Percentiles rank a stretch among this genome's conserved stretches.
Conservation (phyloP, 2,329 filamentous ascomycete genomes). For the Decorospora gaudefroyi region DNA sequence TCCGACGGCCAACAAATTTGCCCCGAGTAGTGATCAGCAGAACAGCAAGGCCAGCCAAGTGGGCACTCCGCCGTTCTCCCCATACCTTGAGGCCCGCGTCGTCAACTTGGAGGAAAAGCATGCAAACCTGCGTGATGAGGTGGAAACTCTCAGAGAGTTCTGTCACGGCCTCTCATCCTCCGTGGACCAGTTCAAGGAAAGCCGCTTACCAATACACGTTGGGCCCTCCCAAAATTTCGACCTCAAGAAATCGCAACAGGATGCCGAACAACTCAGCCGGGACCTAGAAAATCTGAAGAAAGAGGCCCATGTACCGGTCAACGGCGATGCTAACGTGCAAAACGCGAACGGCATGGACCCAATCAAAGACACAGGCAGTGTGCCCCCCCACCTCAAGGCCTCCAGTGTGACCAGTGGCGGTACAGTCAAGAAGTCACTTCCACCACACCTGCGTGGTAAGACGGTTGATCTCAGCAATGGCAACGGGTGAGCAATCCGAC, state of each 20-base stretch:
- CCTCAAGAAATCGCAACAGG: conserved; percentile 16
- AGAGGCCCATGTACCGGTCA: conserved; percentile 12
- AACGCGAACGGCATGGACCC: conserved; percentile 13
- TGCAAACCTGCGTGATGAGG: conserved; percentile 16
- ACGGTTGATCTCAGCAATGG: not conserved
- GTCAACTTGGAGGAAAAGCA: conserved; percentile 26
- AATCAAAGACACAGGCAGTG: conserved; percentile 8
- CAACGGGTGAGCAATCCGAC: conserved; percentile 17
- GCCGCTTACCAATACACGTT: conserved; percentile 24
- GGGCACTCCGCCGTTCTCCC: conserved; percentile 15
- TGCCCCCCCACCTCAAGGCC: conserved; percentile 12
- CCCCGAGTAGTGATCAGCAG: conserved; percentile 9
- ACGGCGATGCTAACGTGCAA: conserved; percentile 13
- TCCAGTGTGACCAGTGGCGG: conserved; percentile 8
- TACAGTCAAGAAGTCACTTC: conserved; percentile 17
- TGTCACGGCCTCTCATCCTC: conserved; percentile 24
- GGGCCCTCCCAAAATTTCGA: conserved; percentile 18
- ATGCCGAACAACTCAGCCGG: conserved; percentile 15
- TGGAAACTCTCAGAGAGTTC: conserved; percentile 22
- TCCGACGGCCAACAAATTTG: conserved; percentile 18
- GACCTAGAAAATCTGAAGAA: conserved; percentile 25
- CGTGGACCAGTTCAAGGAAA: conserved; percentile 28
- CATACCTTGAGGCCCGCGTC: conserved; percentile 26
- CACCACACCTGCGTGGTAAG: conserved; percentile 26
- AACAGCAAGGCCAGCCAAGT: conserved; percentile 18